Evolutionary conservation across 352 stramenopile species (phyloP), one percentile per base, ranked within the genome.

Genomic region (Peronospora belbahrii): DNA sequence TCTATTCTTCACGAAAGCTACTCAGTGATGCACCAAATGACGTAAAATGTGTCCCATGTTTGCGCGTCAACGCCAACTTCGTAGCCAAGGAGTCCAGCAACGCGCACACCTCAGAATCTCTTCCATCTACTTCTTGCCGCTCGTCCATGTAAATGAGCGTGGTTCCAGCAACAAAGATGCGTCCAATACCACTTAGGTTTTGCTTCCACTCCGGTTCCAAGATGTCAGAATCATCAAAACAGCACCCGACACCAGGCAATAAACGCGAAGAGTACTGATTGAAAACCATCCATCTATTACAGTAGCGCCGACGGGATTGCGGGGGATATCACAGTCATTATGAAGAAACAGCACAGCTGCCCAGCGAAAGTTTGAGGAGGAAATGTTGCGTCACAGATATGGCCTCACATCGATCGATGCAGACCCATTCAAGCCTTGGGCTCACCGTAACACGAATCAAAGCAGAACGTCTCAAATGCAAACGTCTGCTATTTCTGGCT

Each of bases 161-260:
- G 42, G 52, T 31, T 83, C 67, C 20, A 90, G 54, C 18, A 88
- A 74, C 43, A 52, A 70, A 35, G 78, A 61, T 20, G 74, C 75
- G 24, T 84, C 59, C 34, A 67, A 65, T 7, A 67, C 49, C 3
- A 24, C 59, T 15, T 49, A 46, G 11, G 78, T 61, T n/a, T 59
- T 64, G 14, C 42, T 72, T 65, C 42, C 75, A 67, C 42, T 76
- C 65, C 6, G 78, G 78, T 77, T 48, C 74, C 75, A 90, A 17
- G 71, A 55, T 20, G 56, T 62, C 17, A 78, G 27, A 28, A 74
- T 19, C 0, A 65, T 63, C 18, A 90, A 27, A 13, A 68, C 48
- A 2, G 75, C 75, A 7, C 62, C 59, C 4, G 71, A 64, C 11
- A 70, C 39, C 10, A 70, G 47, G 27, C 75, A 70, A 4, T 52